Evolutionary conservation across 768 basidiomycete species (phyloP).

Genomic region (Tricholoma sp.): DNA sequence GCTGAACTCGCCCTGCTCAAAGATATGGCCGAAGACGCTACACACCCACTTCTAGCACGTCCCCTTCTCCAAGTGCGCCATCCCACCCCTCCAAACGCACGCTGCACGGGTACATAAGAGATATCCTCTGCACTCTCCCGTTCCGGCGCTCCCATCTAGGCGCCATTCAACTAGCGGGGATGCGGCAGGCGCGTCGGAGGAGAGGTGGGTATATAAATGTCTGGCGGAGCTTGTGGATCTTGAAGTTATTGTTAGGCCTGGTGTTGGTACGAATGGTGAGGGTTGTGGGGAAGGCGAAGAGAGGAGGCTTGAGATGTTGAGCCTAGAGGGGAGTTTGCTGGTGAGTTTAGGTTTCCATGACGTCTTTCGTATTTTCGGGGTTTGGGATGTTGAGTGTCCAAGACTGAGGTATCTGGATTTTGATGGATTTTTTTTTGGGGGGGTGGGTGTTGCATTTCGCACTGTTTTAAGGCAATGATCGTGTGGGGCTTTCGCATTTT

Average conservation of each 20-base stretch:
- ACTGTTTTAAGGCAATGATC: not conserved
- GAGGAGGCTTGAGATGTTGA: slow-evolving; percentile 63
- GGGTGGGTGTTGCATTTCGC: no score
- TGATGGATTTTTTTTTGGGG: no score
- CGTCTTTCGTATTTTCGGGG: not conserved
- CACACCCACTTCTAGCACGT: slow-evolving; percentile 3
- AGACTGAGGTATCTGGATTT: no score
- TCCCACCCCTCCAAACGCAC: slow-evolving; percentile 12
- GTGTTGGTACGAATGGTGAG: slow-evolving; percentile 13
- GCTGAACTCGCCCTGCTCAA: slow-evolving; percentile 40
- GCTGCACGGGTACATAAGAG: slow-evolving; percentile 12
- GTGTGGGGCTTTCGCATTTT: not conserved
- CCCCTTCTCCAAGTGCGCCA: slow-evolving; percentile 13
- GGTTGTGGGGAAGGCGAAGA: slow-evolving; percentile 43
- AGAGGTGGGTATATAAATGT: slow-evolving; percentile 72
- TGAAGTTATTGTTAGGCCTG: slow-evolving; percentile 59
- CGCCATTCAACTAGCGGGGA: slow-evolving; percentile 35
- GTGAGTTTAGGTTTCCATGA: slow-evolving; percentile 31
- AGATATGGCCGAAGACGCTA: not conserved
- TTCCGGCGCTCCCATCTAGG: slow-evolving; percentile 16
- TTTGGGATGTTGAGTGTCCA: not conserved
- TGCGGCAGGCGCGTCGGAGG: slow-evolving; percentile 35
- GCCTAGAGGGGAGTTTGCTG: slow-evolving; percentile 70
- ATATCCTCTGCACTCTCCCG: slow-evolving; percentile 23
- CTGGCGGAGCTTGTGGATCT: slow-evolving; percentile 65